phyloP scores from a whole-genome alignment of 129 eudicot species.

The Escallonia herrerae region DNA sequence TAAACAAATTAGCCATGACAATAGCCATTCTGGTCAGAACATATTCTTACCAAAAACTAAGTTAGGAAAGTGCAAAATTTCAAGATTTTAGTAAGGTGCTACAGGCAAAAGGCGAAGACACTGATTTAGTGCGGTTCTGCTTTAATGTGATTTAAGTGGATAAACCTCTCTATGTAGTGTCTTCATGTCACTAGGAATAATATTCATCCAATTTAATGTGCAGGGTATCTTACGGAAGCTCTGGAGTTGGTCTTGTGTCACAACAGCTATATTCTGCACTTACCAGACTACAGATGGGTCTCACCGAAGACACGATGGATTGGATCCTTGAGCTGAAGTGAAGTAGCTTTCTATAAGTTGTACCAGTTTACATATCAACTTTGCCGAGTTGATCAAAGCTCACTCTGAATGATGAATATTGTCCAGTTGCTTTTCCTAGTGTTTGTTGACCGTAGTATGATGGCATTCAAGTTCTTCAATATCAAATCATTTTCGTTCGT shows the following conservation, averaged over 20 bases:
- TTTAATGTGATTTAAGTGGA: too few relatives aligned
- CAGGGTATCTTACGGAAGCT: conserved; percentile 62
- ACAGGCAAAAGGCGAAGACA: too few relatives aligned
- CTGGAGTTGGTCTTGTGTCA: conserved; percentile 60
- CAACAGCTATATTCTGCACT: conserved; percentile 60
- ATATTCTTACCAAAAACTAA: too few relatives aligned
- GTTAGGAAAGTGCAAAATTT: too few relatives aligned
- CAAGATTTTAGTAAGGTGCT: too few relatives aligned
- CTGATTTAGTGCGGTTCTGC: too few relatives aligned
- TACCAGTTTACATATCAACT: neutral
- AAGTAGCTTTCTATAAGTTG: neutral
- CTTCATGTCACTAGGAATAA: too few relatives aligned
- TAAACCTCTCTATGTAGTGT: too few relatives aligned
- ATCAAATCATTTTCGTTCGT: neutral
- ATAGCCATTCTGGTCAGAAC: too few relatives aligned
- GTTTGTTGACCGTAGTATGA: neutral
- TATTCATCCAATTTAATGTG: conserved; percentile 2
- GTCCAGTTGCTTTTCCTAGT: neutral
- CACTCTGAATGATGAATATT: neutral
- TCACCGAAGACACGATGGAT: conserved; percentile 58
- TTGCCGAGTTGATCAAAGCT: conserved; percentile 3
- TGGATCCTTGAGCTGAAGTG: conserved; percentile 73
- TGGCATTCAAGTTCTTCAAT: neutral
- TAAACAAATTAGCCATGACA: too few relatives aligned
- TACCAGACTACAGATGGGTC: conserved; percentile 85